phyloP scores from a whole-genome alignment of 495 filamentous ascomycete genomes.

The Pyrenopolyporus hunteri region DNA sequence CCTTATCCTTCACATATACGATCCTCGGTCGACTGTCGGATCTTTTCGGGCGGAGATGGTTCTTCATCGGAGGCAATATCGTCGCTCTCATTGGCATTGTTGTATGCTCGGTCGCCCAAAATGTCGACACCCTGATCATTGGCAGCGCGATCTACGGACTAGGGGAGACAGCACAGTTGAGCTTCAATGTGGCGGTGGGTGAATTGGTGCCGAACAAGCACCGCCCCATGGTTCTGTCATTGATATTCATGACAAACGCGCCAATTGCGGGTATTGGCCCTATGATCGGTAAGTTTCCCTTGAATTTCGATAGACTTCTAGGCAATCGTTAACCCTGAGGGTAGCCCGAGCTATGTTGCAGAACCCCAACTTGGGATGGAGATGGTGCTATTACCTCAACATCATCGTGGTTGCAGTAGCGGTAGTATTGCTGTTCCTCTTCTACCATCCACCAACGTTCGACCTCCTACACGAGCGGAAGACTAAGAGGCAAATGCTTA shows the following conservation, averaged over 20 bases:
- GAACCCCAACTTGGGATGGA: constrained; percentile 49
- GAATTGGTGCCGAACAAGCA: constrained; percentile 56
- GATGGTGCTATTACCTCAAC: constrained; percentile 54
- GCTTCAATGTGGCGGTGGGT: constrained; percentile 52
- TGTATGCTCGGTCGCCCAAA: constrained; percentile 52
- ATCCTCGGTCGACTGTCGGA: constrained; percentile 57
- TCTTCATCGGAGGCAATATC: constrained; percentile 52
- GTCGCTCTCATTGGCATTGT: constrained; percentile 53
- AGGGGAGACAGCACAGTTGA: constrained; percentile 48
- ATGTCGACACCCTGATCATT: constrained; percentile 52
- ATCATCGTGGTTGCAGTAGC: constrained; percentile 49
- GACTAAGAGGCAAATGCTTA: constrained; percentile 41
- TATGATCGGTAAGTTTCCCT: constrained; percentile 39
- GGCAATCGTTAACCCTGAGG: constrained; percentile 4
- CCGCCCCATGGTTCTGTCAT: constrained; percentile 45
- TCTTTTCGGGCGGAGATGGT: constrained; percentile 61
- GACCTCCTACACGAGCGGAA: constrained; percentile 42
- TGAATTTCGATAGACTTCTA: not conserved
- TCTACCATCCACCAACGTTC: constrained; percentile 49
- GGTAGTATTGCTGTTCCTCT: constrained; percentile 46
- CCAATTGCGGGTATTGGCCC: constrained; percentile 52
- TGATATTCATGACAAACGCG: constrained; percentile 47
- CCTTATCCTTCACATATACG: constrained; percentile 41
- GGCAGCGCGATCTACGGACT: constrained; percentile 45
- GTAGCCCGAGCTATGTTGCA: constrained; percentile 44